Evolutionary conservation across 768 basidiomycete genomes (phyloP), one percentile per base, ranked within the genome.

Genomic region (Trametopsis cervina): DNA sequence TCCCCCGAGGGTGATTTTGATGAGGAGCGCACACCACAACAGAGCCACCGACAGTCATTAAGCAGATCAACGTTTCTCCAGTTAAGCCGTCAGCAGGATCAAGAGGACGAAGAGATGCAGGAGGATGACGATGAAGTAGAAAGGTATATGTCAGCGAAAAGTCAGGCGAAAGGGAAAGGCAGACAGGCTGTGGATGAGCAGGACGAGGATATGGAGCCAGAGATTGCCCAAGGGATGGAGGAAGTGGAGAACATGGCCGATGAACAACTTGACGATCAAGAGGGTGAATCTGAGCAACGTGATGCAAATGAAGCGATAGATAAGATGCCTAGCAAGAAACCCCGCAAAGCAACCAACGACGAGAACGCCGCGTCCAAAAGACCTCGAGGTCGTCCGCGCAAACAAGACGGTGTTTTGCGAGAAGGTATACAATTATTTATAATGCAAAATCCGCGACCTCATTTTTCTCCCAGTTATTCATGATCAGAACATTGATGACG

Each of bases 1-100:
- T 50, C 36, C 23, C 23, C 22, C 27, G 15, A 20, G 26, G 50
- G 38, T 25, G 42, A 40, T 4, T 26, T 21, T 1, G 50, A 51
- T 29, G 35, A 47, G 23, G 46, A 47, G 5, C 29, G 29, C 29
- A 33, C 50, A 38, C 21, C 47, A 29, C 21, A 46, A 37, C 10
- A 26, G 25, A 20, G 18, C 9, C 46, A 36, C 27, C 41, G n/a
- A 0, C 47, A 47, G 45, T 44, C 47, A 0, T 38, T 54, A 3
- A 45, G 54, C 13, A 50, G 54, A 10, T 69, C 40, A 60, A 69
- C 43, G 64, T 80, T 80, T 44, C 63, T 66, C 6, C 72, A 74
- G 43, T 68, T 77, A 73, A 71, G 50, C 70, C 29, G 7, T 15
- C 9, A 23, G n/a, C 35, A 46, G 50, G 33, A 4, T 4, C 25